Conservation (phyloP, 495 filamentous ascomycete species). For the Aspergillus egyptiacus region DNA sequence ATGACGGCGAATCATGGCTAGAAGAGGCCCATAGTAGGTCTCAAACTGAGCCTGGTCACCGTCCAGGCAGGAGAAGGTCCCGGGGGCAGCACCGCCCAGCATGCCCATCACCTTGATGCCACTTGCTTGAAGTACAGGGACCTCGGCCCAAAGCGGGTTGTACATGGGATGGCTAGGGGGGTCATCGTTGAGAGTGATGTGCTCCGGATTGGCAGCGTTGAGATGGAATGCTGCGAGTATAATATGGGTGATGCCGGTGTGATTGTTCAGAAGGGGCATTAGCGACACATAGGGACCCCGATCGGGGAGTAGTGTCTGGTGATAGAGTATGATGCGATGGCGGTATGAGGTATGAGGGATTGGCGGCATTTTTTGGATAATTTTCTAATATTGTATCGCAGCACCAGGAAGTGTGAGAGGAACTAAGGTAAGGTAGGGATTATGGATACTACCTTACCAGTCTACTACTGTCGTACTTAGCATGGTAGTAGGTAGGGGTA, state of each 20-base stretch:
- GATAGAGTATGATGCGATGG: conserved; percentile 59
- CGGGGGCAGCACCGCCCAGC: conserved; percentile 73
- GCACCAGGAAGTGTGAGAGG: not conserved
- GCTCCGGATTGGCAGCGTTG: conserved; percentile 49
- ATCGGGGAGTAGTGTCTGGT: conserved; percentile 59
- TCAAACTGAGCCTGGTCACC: conserved; percentile 52
- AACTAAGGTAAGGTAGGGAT: no score
- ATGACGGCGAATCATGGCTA: conserved; percentile 50
- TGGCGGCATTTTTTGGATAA: conserved; percentile 29
- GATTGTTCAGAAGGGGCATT: conserved; percentile 58
- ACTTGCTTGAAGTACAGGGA: conserved; percentile 53
- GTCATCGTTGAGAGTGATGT: conserved; percentile 73
- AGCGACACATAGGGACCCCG: conserved; percentile 58
- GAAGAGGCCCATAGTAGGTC: conserved; percentile 58
- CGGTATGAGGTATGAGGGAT: conserved; percentile 18
- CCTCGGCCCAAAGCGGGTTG: conserved; percentile 61
- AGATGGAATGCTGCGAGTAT: conserved; percentile 78
- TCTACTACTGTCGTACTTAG: no score
- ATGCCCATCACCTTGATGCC: conserved; percentile 74
- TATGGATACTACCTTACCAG: no score
- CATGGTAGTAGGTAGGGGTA: no score
- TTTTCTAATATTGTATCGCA: not conserved
- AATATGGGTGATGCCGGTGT: conserved; percentile 62
- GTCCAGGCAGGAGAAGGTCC: conserved; percentile 64
- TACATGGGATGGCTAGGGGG: conserved; percentile 52